Evolutionary conservation across 257 asterid genomes (phyloP), one percentile per base, ranked within the genome.

Genomic region (Fraxinus americana): DNA sequence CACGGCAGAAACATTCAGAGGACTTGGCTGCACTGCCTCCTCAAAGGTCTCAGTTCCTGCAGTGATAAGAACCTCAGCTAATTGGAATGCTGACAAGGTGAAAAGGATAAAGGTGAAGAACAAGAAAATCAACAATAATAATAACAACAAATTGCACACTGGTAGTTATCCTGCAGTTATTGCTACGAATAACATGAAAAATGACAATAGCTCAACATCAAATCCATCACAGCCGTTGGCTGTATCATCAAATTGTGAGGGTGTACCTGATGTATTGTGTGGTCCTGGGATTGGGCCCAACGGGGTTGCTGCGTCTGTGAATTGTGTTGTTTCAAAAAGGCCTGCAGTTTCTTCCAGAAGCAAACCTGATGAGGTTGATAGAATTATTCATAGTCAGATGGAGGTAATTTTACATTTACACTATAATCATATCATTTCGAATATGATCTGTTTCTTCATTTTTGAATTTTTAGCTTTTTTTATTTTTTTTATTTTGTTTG

Each of bases 11-110:
- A 86, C 92, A 25, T 91, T 94, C 84, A 78, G 98, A 57, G 98
- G 97, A 4, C 78, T 94, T 19, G 99, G 99, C 5, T 94, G 99
- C 79, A 83, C 96, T 3, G 97, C 97, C 68, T 87, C 98, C 67
- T 82, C 97, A 1, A 96, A 92, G 75, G 99, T 92, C 43, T 94
- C 99, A 4, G 97, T 94, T 8, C 98, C 99, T 52, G 96, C 93
- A 0, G 91, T 85, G 0, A 92, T 95, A 21, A 87, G 99, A 79
- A 83, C 90, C 0, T 92, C 99, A 0, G 97, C 97, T 72, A 87
- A 84, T 73, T 94, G 99, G 99, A 95, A 92, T 61, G 72, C 90
- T 75, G 89, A 90, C 87, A 92, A 87, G 75, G 85, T 89, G 29
- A 95, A 85, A 82, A 87, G 83, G 87, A 87, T 82, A 71, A 83